These are phyloP conservation scores for Alternaria longipes DNA, from an alignment of 2,329 filamentous ascomycete genomes.

Conservation along the genomic window DNA sequence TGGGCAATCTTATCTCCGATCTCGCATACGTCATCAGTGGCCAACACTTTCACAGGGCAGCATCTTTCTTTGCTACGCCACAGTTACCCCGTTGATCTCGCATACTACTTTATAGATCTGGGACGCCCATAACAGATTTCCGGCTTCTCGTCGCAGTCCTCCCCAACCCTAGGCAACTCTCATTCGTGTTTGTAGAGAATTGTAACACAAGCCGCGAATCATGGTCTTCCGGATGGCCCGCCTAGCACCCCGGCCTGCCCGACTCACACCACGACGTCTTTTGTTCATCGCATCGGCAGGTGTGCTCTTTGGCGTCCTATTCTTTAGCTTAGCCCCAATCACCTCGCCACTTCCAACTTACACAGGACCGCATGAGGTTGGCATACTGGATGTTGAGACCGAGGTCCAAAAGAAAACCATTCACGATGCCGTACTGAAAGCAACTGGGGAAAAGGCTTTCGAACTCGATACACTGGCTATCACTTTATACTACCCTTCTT, in stretches of 20 bases:
- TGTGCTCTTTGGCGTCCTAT: slow-evolving; percentile 46
- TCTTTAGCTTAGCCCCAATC: slow-evolving; percentile 55
- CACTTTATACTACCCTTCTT: slow-evolving; percentile 58
- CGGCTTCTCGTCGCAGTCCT: neutral
- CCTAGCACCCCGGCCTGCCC: neutral
- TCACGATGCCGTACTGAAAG: slow-evolving; percentile 50
- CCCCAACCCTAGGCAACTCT: neutral
- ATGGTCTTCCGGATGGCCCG: slow-evolving; percentile 35
- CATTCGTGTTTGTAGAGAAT: slow-evolving; percentile 40
- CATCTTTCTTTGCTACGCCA: neutral
- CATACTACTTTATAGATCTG: neutral
- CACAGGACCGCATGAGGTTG: slow-evolving; percentile 55
- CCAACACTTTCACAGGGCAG: slow-evolving; percentile 12
- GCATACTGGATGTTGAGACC: slow-evolving; percentile 56
- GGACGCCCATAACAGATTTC: neutral
- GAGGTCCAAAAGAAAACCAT: slow-evolving; percentile 48
- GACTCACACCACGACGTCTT: slow-evolving; percentile 34
- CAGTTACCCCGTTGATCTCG: neutral
- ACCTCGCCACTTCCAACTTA: slow-evolving; percentile 54
- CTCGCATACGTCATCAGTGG: slow-evolving; percentile 14
- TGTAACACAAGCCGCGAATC: slow-evolving; percentile 36
- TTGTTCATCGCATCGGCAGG: slow-evolving; percentile 40
- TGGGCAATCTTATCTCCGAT: slow-evolving; percentile 10
- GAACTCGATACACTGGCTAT: slow-evolving; percentile 57
- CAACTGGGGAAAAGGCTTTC: slow-evolving; percentile 53